Evolutionary conservation across 192 early-diverging fungal species (phyloP).

Genomic region (Pilaira anomala): DNA sequence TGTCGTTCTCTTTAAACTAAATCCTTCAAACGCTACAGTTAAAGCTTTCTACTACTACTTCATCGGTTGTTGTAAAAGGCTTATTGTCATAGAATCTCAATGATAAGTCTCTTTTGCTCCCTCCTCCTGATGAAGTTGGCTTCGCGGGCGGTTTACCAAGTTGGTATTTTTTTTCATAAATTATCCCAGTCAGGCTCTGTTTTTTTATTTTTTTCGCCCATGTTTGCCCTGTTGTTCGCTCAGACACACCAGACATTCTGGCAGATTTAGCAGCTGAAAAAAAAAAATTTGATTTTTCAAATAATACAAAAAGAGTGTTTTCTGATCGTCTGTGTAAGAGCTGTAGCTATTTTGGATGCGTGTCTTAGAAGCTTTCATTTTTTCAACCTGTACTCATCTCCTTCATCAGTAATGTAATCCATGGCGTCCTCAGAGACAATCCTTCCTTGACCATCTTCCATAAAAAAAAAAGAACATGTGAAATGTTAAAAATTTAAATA

Average conservation of each 20-base stretch:
- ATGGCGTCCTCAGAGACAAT: not conserved
- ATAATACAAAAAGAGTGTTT: not conserved
- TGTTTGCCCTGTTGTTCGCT: not conserved
- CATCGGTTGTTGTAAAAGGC: not conserved
- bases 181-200: not conserved
- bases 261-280: not conserved
- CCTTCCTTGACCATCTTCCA: not conserved
- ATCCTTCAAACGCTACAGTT: not conserved
- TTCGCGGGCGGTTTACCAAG: not conserved
- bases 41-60: not conserved
- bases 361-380: not conserved
- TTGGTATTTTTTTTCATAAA: not conserved
- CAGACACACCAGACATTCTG: not conserved
- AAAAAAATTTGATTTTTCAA: not conserved
- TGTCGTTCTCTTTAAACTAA: not conserved
- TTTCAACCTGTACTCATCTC: too few species aligned
- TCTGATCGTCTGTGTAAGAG: not conserved
- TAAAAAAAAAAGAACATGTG: not conserved
- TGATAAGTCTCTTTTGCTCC: not conserved
- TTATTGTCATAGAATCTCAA: not conserved
- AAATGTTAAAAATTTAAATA: not conserved
- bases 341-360: not conserved
- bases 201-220: not conserved
- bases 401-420: not conserved
- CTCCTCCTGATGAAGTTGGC: not conserved